Evolutionary conservation across 208 protist species (phyloP).

Genomic region (Trypanosoma scelopori): DNA sequence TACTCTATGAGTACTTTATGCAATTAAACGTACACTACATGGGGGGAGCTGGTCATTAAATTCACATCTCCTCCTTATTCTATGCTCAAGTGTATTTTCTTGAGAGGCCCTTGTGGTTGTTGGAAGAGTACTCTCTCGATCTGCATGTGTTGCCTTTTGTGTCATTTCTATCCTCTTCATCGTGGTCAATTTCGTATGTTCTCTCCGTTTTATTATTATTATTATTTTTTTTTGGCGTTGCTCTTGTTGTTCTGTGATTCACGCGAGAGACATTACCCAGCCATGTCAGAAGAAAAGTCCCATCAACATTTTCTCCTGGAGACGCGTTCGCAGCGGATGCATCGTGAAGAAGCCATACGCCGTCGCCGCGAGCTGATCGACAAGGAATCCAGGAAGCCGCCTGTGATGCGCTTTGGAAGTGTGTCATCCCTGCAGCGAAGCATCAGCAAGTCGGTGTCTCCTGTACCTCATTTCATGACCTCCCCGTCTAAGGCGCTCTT

Average conservation of each 20-base stretch:
- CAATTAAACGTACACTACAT: background rate
- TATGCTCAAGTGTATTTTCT: background rate
- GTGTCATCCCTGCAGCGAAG: slow-evolving; percentile 6
- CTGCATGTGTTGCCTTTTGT: background rate
- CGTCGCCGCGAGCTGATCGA: slow-evolving; percentile 54
- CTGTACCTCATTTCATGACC: background rate
- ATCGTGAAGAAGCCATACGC: slow-evolving; percentile 63
- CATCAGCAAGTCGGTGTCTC: slow-evolving; percentile 16
- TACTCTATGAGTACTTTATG: slow-evolving; percentile 84
- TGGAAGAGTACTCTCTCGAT: too few relatives aligned
- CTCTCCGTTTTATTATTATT: slow-evolving; percentile 3
- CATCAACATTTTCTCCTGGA: slow-evolving; percentile 52
- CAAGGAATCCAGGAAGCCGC: slow-evolving; percentile 39
- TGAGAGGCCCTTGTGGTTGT: too few relatives aligned
- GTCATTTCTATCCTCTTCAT: slow-evolving; percentile 5
- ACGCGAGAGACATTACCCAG: slow-evolving; percentile 2
- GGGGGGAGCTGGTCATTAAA: background rate
- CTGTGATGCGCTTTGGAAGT: slow-evolving; percentile 67
- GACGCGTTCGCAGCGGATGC: slow-evolving; percentile 72
- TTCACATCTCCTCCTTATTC: background rate
- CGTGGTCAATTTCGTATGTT: background rate
- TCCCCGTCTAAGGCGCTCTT: too few relatives aligned
- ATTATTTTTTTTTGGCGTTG: slow-evolving; percentile 8
- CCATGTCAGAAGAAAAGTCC: slow-evolving; percentile 17
- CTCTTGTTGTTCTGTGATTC: background rate